These are phyloP conservation scores for Parachaetomium inaequale DNA, from an alignment of 495 filamentous ascomycete species.

Conservation along the genomic window DNA sequence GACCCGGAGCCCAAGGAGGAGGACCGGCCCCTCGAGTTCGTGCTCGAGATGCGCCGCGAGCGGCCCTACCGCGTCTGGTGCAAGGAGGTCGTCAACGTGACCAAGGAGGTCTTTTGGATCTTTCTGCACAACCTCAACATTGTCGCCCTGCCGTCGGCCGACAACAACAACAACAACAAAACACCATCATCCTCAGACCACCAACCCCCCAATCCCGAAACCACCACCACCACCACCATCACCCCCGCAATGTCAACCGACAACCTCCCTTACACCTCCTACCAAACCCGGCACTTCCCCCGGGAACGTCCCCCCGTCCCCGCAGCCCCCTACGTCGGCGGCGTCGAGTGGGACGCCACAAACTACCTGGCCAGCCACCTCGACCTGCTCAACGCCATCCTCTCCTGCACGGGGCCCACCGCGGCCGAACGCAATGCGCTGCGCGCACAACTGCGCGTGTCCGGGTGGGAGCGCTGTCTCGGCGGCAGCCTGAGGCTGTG, in stretches of 20 bases:
- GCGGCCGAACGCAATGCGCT: slow-evolving; percentile 70
- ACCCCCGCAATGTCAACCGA: not conserved
- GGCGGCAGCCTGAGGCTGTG: slow-evolving; percentile 80
- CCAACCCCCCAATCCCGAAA: too few species aligned
- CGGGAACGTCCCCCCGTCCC: slow-evolving; percentile 84
- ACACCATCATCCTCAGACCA: not conserved
- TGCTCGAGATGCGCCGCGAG: slow-evolving; percentile 79
- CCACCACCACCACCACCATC: slow-evolving; percentile 4
- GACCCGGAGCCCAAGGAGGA: slow-evolving; percentile 76
- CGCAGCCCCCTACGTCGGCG: slow-evolving; percentile 93
- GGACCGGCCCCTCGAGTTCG: slow-evolving; percentile 74
- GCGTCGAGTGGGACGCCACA: slow-evolving; percentile 98
- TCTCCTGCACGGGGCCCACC: slow-evolving; percentile 73
- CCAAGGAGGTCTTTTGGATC: slow-evolving; percentile 99
- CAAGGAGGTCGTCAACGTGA: slow-evolving; percentile 85
- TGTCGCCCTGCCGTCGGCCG: slow-evolving; percentile 55
- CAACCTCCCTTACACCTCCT: slow-evolving; percentile 40
- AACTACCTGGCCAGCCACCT: slow-evolving; percentile 91
- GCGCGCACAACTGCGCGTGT: slow-evolving; percentile 70
- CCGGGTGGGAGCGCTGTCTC: slow-evolving; percentile 89
- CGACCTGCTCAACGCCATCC: slow-evolving; percentile 85
- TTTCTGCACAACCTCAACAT: slow-evolving; percentile 93
- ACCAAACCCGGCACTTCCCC: slow-evolving; percentile 76
- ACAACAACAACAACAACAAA: slow-evolving; percentile 24
- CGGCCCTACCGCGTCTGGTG: slow-evolving; percentile 91